Evolutionary conservation across 2,329 filamentous ascomycete species (phyloP).

Genomic region (Penicillium sp.): DNA sequence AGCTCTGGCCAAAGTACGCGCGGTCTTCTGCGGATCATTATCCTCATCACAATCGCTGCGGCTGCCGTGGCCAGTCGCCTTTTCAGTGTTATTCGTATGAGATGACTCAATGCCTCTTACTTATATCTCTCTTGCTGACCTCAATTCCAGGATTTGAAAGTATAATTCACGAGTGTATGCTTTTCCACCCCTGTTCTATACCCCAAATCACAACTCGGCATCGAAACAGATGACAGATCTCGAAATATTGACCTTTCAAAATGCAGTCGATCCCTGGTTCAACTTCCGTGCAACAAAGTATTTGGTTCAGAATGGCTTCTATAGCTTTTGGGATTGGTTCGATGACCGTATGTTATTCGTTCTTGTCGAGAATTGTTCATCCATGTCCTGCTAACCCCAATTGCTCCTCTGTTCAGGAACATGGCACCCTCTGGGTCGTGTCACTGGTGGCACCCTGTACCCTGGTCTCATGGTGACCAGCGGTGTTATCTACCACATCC

Average conservation of each 20-base stretch:
- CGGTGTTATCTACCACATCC: conserved; percentile 91
- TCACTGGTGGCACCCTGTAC: conserved; percentile 98
- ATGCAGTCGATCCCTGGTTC: conserved; percentile 96
- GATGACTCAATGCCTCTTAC: conserved; percentile 6
- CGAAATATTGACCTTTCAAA: conserved; percentile 27
- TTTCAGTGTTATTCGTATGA: conserved; percentile 96
- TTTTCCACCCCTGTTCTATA: conserved; percentile 11
- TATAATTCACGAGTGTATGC: conserved; percentile 99
- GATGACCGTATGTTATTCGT: conserved; percentile 72
- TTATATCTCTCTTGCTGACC: conserved; percentile 15
- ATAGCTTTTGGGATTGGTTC: conserved; percentile 99
- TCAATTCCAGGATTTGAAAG: conserved; percentile 78
- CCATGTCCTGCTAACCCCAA: conserved; percentile 23
- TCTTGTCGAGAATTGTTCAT: background rate
- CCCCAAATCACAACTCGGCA: conserved; percentile 9
- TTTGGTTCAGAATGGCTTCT: conserved; percentile 93
- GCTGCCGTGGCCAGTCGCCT: conserved; percentile 90
- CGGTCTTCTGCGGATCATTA: conserved; percentile 82
- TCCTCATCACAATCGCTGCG: conserved; percentile 86
- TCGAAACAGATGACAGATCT: conserved; percentile 13
- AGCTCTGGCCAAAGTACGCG: conserved; percentile 79
- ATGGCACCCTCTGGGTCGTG: conserved; percentile 98
- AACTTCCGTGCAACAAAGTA: conserved; percentile 99
- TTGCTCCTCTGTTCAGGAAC: conserved; percentile 59
- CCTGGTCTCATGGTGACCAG: conserved; percentile 99